Base-by-base conservation (phyloP, 2,329 filamentous ascomycete genomes). In the Neoascochyta sp. region DNA sequence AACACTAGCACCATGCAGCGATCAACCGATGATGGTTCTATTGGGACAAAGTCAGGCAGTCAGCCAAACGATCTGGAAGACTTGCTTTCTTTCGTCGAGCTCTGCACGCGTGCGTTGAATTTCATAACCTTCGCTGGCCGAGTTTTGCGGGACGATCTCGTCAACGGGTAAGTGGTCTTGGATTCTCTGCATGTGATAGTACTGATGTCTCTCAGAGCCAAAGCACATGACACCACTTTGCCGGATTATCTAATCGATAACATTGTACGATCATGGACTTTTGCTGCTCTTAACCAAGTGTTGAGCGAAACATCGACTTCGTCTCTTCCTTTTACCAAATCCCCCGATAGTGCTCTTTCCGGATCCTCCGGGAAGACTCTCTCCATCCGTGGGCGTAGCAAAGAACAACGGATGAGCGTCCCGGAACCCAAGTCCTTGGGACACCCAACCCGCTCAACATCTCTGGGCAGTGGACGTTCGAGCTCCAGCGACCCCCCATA, bases 111-210 rank as follows among this genome's bases (percentile, higher is more conserved):
- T 35, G 81, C 87, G 2, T 73, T 92, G 7, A 81, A 86, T 40
- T 96, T 95, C 49, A 83, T 96, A 20, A 83, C 86, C 1, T 77
- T 82, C 21, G 81, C 86, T 20, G 84, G 86, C 3, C 78, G 85
- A 30, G 78, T 88, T 13, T 80, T 96, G 66, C 78, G 88, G 29
- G 75, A 78, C 32, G 92, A 96, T 53, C 69, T 96, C 3, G 65
- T 78, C 25, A 70, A 74, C n/a, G 79, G 82, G 19, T 68, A 81
- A 33, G 54, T 40, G 6, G 11, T n/a, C 4, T 4, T 9, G 4
- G 5, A 21, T 9, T 9, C 2, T 11, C 6, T 7, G 1, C 5
- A 5, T 19, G 5, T 5, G 13, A 22, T 19, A 3, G 27, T 24
- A 27, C 45, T 62, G 31, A 63, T 40, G 25, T 17, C 8, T 30